Evolutionary conservation across 176 grass and related monocot genomes (phyloP), one percentile per base, ranked within the genome.

Genomic region (Triticum urartu): DNA sequence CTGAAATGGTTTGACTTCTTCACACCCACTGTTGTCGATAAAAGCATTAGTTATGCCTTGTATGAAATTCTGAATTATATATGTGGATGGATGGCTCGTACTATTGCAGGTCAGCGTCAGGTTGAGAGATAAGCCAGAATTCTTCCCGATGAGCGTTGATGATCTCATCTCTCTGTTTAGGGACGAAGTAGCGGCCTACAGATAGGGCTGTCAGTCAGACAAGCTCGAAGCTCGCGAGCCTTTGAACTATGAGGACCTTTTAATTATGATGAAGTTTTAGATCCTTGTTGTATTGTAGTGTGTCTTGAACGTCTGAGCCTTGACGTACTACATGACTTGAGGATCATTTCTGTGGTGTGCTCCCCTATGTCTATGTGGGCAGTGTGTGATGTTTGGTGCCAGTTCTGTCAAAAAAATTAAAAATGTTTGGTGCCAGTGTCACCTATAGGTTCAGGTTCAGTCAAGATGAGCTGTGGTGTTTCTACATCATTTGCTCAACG

Each of bases 101-200:
- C 39, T 89, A 60, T 42, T 89, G 81, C 91, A 99, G 97, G 85
- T 99, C 24, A 80, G 59, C 18, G 83, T 99, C 15, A 94, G 97
- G 68, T 59, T 94, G 34, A 90, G 97, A 90, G 97, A 91, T 84
- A 87, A 69, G 45, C 78, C 84, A 0, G 87, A 92, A 45, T 79
- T 80, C 50, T 54, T 65, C 4, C 79, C 67, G 9, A 34, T 86
- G 90, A 92, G 88, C 64, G n/a, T 94, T 39, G 92, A 92, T 36
- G 89, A 70, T 12, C 11, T 94, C 24, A 74, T 96, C 15, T 14
- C 60, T 76, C 89, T 86, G 65, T 88, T 95, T 9, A 94, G 60
- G 72, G 87, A 86, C 15, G 94, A 96, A 93, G 80, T 90, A 25
- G 89, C 83, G 24, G 70, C 38, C 14, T 45, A 73, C 21, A 73